Conservation (phyloP, 2,329 filamentous ascomycete genomes). For the Penicillium palitans region DNA sequence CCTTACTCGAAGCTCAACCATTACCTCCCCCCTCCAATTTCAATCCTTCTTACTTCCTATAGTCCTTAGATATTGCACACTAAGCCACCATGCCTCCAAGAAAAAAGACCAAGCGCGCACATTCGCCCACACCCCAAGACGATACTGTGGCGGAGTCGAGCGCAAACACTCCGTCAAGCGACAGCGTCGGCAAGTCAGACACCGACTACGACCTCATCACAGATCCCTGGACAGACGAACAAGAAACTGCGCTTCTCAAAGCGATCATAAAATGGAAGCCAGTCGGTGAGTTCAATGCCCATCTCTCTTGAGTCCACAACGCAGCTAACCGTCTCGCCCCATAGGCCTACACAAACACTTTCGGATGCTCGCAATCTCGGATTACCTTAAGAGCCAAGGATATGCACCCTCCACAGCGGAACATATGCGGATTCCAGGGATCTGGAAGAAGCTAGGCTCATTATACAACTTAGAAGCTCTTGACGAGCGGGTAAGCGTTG, state of each 20-base stretch:
- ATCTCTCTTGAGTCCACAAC: not conserved
- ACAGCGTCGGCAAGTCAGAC: constrained; percentile 36
- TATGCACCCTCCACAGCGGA: constrained; percentile 62
- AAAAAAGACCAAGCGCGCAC: constrained; percentile 61
- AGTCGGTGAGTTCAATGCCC: constrained; percentile 64
- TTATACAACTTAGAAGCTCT: constrained; percentile 84
- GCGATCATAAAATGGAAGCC: constrained; percentile 93
- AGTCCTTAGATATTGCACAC: not conserved
- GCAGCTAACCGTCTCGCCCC: constrained; percentile 5
- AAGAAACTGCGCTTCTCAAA: constrained; percentile 89
- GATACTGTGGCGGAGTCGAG: constrained; percentile 31
- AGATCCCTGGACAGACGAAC: constrained; percentile 92
- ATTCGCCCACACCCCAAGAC: constrained; percentile 31
- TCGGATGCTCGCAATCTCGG: constrained; percentile 81
- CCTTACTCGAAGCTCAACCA: constrained; percentile 3
- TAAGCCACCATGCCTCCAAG: constrained; percentile 46
- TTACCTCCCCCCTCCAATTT: not conserved
- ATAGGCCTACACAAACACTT: constrained; percentile 91
- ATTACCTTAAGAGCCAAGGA: constrained; percentile 78
- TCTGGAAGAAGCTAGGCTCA: constrained; percentile 82
- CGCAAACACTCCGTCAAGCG: constrained; percentile 32
- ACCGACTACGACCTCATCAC: constrained; percentile 54
- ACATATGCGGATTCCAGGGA: constrained; percentile 85
- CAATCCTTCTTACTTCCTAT: not conserved
- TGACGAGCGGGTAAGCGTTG: constrained; percentile 72